Conservation (phyloP, 2,329 filamentous ascomycete genomes). For the Furcasterigmium furcatum region DNA sequence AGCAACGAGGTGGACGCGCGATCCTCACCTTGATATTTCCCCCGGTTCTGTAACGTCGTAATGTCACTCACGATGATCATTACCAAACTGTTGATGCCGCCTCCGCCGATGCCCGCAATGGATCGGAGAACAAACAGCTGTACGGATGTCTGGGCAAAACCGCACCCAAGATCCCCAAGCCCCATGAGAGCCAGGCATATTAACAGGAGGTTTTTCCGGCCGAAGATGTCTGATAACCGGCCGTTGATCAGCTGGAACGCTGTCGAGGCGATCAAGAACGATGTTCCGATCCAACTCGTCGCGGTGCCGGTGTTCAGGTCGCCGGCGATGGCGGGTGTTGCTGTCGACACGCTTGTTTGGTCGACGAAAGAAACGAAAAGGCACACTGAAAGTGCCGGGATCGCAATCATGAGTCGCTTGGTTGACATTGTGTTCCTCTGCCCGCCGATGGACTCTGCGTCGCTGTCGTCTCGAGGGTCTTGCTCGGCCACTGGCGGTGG, state of each 20-base stretch:
- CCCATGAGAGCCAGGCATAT: constrained; percentile 22
- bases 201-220: constrained; percentile 27
- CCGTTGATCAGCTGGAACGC: constrained; percentile 31
- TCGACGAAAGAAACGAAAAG: constrained; percentile 31
- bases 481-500: neutral
- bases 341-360: constrained; percentile 28
- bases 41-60: constrained; percentile 28
- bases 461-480: constrained; percentile 6
- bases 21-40: constrained; percentile 22
- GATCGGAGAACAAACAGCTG: constrained; percentile 30
- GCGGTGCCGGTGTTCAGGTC: constrained; percentile 25
- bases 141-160: constrained; percentile 22
- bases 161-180: constrained; percentile 24
- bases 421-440: constrained; percentile 30
- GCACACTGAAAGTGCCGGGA: constrained; percentile 21
- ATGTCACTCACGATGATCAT: constrained; percentile 35
- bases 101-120: constrained; percentile 29
- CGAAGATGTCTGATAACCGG: constrained; percentile 29
- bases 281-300: constrained; percentile 31
- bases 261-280: constrained; percentile 30
- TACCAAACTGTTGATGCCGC: constrained; percentile 27
- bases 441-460: constrained; percentile 19
- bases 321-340: constrained; percentile 30
- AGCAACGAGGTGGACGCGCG: neutral
- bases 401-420: constrained; percentile 24